Conservation (phyloP, 208 protist species). For the Jaenimonas drosophilae region DNA sequence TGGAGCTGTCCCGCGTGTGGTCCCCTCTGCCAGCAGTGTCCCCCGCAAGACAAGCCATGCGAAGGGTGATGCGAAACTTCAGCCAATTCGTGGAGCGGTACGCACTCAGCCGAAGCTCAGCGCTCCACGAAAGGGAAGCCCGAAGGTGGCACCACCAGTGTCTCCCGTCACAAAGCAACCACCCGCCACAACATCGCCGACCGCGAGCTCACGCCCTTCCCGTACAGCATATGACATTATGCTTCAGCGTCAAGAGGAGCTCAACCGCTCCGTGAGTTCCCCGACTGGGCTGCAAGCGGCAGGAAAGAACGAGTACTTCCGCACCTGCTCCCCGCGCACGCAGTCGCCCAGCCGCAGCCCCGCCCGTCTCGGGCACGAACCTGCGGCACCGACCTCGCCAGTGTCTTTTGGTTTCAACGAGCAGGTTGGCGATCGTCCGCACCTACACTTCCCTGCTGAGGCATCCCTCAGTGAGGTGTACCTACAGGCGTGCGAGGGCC, state of each 20-base stretch:
- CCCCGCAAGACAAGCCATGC: too few species aligned
- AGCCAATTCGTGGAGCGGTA: too few species aligned
- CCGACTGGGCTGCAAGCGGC: background rate
- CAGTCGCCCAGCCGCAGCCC: background rate
- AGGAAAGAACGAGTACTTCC: conserved; percentile 2
- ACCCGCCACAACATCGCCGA: too few species aligned
- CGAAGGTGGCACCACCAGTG: too few species aligned
- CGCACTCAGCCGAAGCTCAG: too few species aligned
- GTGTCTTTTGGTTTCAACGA: too few species aligned
- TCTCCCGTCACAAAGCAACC: too few species aligned
- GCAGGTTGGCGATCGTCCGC: background rate
- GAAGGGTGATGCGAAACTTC: too few species aligned
- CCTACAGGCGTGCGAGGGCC: conserved; percentile 1
- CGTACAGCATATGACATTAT: background rate
- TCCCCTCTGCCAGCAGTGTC: too few species aligned
- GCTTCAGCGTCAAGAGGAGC: background rate
- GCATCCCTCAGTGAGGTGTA: background rate
- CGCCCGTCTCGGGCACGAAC: background rate
- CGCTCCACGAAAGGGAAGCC: too few species aligned
- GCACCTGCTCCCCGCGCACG: background rate
- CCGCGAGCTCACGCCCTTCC: background rate
- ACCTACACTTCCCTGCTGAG: background rate
- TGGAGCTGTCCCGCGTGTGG: too few species aligned
- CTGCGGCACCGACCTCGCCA: background rate
- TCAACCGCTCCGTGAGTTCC: conserved; percentile 1